phyloP scores from a whole-genome alignment of 2,329 filamentous ascomycete species.

The Aureobasidium sp. region DNA sequence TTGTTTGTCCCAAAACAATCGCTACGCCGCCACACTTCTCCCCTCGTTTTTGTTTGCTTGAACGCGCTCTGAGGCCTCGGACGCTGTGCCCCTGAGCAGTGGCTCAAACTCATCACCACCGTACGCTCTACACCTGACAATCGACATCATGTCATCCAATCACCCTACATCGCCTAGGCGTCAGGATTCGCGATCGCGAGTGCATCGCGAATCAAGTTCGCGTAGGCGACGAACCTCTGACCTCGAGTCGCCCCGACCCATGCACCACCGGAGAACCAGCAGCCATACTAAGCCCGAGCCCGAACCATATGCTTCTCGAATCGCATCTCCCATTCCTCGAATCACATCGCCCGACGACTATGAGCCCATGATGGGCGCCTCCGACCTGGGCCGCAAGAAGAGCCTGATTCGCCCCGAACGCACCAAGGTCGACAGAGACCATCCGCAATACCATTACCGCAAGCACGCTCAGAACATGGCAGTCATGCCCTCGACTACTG shows the following conservation, averaged over 20 bases:
- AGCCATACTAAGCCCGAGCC: constrained; percentile 30
- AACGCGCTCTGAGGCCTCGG: not conserved
- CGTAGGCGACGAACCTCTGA: constrained; percentile 61
- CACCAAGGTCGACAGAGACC: constrained; percentile 73
- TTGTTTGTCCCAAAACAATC: not conserved
- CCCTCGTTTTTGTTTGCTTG: not conserved
- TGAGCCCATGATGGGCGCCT: constrained; percentile 42
- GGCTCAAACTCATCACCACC: not conserved
- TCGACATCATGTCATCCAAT: constrained; percentile 10
- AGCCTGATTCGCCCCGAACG: constrained; percentile 87
- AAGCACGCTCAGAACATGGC: constrained; percentile 93
- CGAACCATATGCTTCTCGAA: not conserved
- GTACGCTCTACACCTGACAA: not conserved
- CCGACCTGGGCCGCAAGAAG: constrained; percentile 63
- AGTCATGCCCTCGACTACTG: constrained; percentile 82
- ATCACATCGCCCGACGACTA: constrained; percentile 35
- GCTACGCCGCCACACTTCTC: not conserved
- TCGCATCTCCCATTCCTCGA: constrained; percentile 4
- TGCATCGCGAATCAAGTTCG: constrained; percentile 46
- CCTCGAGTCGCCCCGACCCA: constrained; percentile 55
- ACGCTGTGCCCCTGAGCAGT: not conserved
- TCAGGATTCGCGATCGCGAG: constrained; percentile 9
- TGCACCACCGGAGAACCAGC: constrained; percentile 27
- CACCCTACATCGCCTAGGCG: constrained; percentile 7
- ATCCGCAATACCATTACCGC: constrained; percentile 93